Evolutionary conservation across 345 rosid genomes (phyloP), one percentile per base, ranked within the genome.

Genomic region (Euphorbia lathyris): DNA sequence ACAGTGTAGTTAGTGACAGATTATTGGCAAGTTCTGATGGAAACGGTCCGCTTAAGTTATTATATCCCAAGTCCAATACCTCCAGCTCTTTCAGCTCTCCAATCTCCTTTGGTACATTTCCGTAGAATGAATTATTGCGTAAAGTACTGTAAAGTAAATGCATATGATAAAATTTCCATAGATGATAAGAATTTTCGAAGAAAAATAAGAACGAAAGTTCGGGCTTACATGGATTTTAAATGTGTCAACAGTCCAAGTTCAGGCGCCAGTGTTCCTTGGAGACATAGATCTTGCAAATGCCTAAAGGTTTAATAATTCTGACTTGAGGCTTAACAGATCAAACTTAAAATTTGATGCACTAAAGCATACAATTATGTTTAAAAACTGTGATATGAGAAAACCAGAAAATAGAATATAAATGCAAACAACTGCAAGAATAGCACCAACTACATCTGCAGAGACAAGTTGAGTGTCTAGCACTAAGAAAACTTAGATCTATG

Each of bases 51-150:
- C 85, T 85, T 50, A 93, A 89, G 83, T 91, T 88, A 79, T 93
- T 93, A 64, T 72, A 81, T 81, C 89, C 86, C 81, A 93, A 80
- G 76, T 93, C 98, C 88, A 93, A 83, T 72, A 77, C 72, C 78
- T 91, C 88, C 75, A 93, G 81, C 79, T 82, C 88, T 75, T 79
- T 85, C 83, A 93, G 51, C 51, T 85, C 79, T 72, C 85, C 74
- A 64, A 93, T 85, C 82, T 93, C 98, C 75, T 81, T 58, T 66
- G 97, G 98, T 70, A 91, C 72, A 53, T 47, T 68, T 60, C 97
- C 96, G 40, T 66, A 77, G 67, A 93, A 88, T 20, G 96, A 87
- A 69, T 91, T 91, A 83, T 93, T 91, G 83, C 94, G 89, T 34
- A 93, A 80, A 58, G 80, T 79, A 47, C 96, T 93, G 84, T 70